Conservation (phyloP, 2,329 filamentous ascomycete genomes). For the Pseudocercospora cruenta region DNA sequence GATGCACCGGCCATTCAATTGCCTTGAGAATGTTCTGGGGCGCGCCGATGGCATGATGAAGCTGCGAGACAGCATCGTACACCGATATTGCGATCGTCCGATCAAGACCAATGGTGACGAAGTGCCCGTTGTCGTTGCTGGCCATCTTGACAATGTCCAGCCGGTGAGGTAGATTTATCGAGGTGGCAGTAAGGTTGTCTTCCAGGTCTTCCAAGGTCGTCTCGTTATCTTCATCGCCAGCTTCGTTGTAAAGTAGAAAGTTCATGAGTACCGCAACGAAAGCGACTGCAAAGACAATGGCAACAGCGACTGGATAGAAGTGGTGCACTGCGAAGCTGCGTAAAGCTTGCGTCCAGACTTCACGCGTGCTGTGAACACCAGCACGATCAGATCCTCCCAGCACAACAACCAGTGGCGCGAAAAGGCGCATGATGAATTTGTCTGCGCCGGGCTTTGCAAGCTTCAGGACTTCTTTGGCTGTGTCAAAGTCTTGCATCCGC, state of each 20-base stretch:
- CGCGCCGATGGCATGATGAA: constrained; percentile 25
- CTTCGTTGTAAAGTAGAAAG: constrained; percentile 71
- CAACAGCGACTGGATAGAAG: constrained; percentile 68
- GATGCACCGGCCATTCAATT: constrained; percentile 47
- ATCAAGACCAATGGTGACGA: constrained; percentile 73
- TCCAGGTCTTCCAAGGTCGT: constrained; percentile 53
- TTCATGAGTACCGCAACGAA: constrained; percentile 72
- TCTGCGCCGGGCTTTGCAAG: constrained; percentile 72
- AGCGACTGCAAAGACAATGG: constrained; percentile 65
- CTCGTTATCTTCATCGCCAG: constrained; percentile 46
- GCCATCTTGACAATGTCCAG: constrained; percentile 71
- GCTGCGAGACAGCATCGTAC: constrained; percentile 27
- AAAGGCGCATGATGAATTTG: constrained; percentile 73
- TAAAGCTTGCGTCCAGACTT: constrained; percentile 57
- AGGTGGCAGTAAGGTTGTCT: constrained; percentile 62
- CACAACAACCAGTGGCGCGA: constrained; percentile 75
- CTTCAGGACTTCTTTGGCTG: constrained; percentile 74
- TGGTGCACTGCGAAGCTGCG: constrained; percentile 61
- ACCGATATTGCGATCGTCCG: constrained; percentile 56
- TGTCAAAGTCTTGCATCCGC: constrained; percentile 76
- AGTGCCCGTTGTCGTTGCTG: constrained; percentile 64
- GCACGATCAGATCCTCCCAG: constrained; percentile 69
- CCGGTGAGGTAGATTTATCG: constrained; percentile 64
- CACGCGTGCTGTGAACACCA: constrained; percentile 47
- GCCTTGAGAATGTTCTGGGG: constrained; percentile 25